Conservation (phyloP, 2,329 filamentous ascomycete genomes). For the Chrysoporthe cubensis region DNA sequence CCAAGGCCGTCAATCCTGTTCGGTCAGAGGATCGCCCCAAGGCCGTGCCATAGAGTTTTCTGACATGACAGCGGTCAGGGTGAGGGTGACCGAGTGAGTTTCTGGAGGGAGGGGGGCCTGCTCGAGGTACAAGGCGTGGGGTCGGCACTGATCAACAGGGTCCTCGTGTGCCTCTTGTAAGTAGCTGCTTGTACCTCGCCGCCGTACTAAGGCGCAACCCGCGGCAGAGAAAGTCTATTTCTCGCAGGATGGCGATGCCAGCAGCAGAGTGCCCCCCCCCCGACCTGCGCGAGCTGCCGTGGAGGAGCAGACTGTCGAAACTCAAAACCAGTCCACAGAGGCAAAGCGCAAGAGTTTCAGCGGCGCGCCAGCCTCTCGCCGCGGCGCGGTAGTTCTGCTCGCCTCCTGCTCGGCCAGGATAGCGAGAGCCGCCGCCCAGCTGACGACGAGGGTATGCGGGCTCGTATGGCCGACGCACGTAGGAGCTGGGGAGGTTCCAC, state of each 20-base stretch:
- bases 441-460: not conserved
- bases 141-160: slow-evolving; percentile 21
- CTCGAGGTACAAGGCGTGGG: slow-evolving; percentile 18
- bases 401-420: too few relatives aligned
- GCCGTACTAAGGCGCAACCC: not conserved
- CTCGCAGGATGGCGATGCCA: slow-evolving; percentile 9
- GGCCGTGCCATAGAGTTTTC: slow-evolving; percentile 20
- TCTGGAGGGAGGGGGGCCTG: not conserved
- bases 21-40: slow-evolving; percentile 20
- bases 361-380: not conserved
- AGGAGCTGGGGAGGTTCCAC: not conserved
- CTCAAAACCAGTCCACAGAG: slow-evolving; percentile 26
- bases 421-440: too few relatives aligned
- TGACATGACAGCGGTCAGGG: not conserved
- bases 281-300: not conserved
- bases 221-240: slow-evolving; percentile 19
- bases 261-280: slow-evolving; percentile 9
- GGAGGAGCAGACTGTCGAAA: slow-evolving; percentile 20
- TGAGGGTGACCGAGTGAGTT: not conserved
- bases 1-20: slow-evolving; percentile 20
- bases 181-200: slow-evolving; percentile 1
- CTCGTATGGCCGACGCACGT: not conserved
- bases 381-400: too few relatives aligned
- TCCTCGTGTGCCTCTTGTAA: not conserved
- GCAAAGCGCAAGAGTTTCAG: slow-evolving; percentile 16